Conservation (phyloP, 371 early-diverging fungal species). For the Mortierella sp. region DNA sequence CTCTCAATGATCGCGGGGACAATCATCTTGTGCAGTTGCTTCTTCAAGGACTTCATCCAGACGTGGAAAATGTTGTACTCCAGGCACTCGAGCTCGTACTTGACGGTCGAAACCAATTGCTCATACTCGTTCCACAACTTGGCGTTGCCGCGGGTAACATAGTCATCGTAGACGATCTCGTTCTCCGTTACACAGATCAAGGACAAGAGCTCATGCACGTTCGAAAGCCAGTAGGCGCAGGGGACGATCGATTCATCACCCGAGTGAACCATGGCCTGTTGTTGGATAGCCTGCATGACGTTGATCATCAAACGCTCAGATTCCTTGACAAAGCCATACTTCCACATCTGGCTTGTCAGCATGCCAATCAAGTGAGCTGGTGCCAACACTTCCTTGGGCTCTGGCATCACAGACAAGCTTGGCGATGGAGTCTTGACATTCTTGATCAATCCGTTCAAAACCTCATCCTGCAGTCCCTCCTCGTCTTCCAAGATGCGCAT, state of each 20-base stretch:
- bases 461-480: constrained; percentile 88
- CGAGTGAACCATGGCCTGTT: constrained; percentile 57
- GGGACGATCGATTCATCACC: constrained; percentile 73
- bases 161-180: constrained; percentile 44
- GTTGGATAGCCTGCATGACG: constrained; percentile 88
- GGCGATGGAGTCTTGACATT: constrained; percentile 90
- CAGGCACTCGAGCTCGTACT: constrained; percentile 72
- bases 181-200: constrained; percentile 54
- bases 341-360: constrained; percentile 89
- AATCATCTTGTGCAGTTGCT: constrained; percentile 90
- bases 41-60: constrained; percentile 96
- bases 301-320: constrained; percentile 85
- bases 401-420: constrained; percentile 82
- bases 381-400: constrained; percentile 89
- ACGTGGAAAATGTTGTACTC: constrained; percentile 76
- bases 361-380: constrained; percentile 93
- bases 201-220: constrained; percentile 91
- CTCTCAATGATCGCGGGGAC: constrained; percentile 94
- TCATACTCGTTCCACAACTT: constrained; percentile 56
- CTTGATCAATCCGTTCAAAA: constrained; percentile 88
- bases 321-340: constrained; percentile 80
- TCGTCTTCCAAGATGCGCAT: constrained; percentile 50
- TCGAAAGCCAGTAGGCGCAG: constrained; percentile 89
- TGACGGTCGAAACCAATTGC: constrained; percentile 71
- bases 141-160: constrained; percentile 23